Percentiles rank a stretch among this genome's conserved stretches.
Conservation (phyloP, 83 land plant species). For the Picea abies region DNA sequence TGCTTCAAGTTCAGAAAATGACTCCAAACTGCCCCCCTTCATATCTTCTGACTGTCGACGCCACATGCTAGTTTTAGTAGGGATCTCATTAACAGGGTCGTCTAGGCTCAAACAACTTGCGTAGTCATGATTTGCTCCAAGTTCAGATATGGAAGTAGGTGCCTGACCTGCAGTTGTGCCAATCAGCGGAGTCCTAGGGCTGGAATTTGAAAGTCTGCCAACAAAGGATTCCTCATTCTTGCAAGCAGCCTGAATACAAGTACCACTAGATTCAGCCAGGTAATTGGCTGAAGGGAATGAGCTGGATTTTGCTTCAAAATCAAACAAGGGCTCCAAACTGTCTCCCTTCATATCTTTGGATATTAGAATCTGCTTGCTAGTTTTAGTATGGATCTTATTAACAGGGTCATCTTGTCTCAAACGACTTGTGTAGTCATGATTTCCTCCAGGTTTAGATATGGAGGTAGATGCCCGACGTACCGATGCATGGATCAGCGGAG, state of each 20-base stretch:
- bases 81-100: neutral
- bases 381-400: neutral
- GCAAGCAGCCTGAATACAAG: neutral
- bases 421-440: no score
- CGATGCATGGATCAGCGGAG: no score
- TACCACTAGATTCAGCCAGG: neutral
- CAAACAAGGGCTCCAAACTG: neutral
- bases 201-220: no score
- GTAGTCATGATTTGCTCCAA: no score
- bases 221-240: neutral
- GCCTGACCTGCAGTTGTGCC: no score
- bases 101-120: no score
- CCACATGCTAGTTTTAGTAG: neutral
- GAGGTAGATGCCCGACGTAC: no score
- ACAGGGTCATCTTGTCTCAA: no score
- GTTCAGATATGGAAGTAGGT: no score
- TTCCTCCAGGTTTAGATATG: no score
- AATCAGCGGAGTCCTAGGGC: no score
- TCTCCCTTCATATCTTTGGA: neutral
- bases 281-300: neutral
- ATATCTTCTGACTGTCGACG: neutral
- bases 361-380: neutral
- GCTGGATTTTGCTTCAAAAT: neutral
- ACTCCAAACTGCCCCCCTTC: neutral
- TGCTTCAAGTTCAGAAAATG: conserved; percentile 2